Percentiles rank a stretch among this genome's conserved stretches.
Evolutionary conservation across 441 rosid species (phyloP).

Genomic region (Biscutella laevigata): DNA sequence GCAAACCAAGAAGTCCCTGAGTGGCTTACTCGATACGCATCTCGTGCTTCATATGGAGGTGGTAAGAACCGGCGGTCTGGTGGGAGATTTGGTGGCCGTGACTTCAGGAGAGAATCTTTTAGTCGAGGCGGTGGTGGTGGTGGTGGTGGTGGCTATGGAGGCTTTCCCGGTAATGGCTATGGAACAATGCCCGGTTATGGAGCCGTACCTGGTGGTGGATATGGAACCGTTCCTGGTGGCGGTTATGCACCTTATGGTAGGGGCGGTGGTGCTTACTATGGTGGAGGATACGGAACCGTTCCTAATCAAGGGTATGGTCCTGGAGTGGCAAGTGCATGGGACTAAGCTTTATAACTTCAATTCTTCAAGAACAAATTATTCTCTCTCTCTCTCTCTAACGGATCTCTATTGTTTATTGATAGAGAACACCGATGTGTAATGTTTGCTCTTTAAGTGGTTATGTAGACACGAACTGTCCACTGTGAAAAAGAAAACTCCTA

Average conservation of each 20-base stretch:
- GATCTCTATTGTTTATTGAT: constrained; percentile 18
- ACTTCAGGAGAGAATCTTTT: constrained; percentile 44
- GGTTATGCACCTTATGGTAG: too few relatives aligned
- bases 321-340: constrained; percentile 68
- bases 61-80: constrained; percentile 65
- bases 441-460: constrained; percentile 21
- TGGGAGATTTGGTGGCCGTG: constrained; percentile 50
- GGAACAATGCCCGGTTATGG: constrained; percentile 21
- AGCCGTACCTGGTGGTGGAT: too few relatives aligned
- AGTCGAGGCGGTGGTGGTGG: constrained; percentile 21
- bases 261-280: too few relatives aligned
- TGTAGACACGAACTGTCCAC: constrained; percentile 20
- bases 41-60: constrained; percentile 47
- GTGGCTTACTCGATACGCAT: constrained; percentile 67
- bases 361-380: constrained; percentile 12
- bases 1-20: constrained; percentile 91
- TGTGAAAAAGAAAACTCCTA: not conserved
- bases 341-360: constrained; percentile 29
- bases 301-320: constrained; percentile 33
- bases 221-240: too few relatives aligned
- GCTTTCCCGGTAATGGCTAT: constrained; percentile 11
- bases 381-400: not conserved
- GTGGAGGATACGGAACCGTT: too few relatives aligned
- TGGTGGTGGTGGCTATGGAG: constrained; percentile 24
- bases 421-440: constrained; percentile 22